phyloP scores from a whole-genome alignment of 2,329 filamentous ascomycete genomes.

The Aspergillus sp. region DNA sequence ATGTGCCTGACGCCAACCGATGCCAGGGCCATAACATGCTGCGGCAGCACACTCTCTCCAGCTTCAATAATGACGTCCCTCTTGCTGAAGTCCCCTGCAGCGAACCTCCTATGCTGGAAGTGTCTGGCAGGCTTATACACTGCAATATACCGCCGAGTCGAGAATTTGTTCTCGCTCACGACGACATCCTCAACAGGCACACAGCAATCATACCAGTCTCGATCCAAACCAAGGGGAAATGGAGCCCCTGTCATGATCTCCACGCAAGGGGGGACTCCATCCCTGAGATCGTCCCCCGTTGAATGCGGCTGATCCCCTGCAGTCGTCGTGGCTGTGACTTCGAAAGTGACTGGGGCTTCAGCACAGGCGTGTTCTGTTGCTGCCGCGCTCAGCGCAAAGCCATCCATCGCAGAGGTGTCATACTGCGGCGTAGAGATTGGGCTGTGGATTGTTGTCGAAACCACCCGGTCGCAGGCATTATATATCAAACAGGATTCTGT shows the following conservation, averaged over 20 bases:
- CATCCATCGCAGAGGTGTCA: constrained; percentile 34
- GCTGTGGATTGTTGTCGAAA: background rate
- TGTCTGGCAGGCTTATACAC: constrained; percentile 17
- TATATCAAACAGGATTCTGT: background rate
- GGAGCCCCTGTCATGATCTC: constrained; percentile 34
- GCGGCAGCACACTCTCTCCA: constrained; percentile 14
- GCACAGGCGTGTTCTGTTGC: constrained; percentile 19
- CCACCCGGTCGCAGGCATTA: constrained; percentile 1
- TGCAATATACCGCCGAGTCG: constrained; percentile 9
- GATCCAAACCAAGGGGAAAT: constrained; percentile 21
- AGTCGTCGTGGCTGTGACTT: constrained; percentile 18
- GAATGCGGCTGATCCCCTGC: constrained; percentile 18
- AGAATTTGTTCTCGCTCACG: background rate
- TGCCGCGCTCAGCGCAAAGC: constrained; percentile 26
- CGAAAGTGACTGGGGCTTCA: constrained; percentile 18
- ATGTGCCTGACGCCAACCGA: constrained; percentile 18
- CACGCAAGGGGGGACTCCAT: constrained; percentile 19
- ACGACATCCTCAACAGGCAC: constrained; percentile 21
- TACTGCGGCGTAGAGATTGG: constrained; percentile 21
- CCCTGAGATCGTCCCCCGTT: background rate
- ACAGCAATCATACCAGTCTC: constrained; percentile 18
- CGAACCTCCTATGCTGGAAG: constrained; percentile 21
- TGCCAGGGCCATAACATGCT: constrained; percentile 27
- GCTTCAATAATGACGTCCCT: constrained; percentile 17
- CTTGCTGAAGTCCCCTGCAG: constrained; percentile 21